phyloP scores from a whole-genome alignment of 768 basidiomycete species.

The Kwoniella mangroviensis region DNA sequence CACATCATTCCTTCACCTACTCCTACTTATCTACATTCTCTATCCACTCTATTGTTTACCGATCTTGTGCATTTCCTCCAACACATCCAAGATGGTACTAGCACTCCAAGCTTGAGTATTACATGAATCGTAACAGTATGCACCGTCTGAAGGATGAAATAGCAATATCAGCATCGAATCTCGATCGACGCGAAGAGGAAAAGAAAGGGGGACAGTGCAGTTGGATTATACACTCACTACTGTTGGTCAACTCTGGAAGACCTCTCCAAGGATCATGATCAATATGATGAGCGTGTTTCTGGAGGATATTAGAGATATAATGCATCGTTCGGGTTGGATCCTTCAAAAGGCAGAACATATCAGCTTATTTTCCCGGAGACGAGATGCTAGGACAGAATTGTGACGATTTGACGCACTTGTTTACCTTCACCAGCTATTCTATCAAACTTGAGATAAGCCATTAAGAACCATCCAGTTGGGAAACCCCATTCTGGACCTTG shows the following conservation, averaged over 20 bases:
- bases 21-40: neutral
- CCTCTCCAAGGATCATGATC: conserved; percentile 86
- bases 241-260: conserved; percentile 71
- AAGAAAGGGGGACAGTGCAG: no score
- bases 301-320: conserved; percentile 74
- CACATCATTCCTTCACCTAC: neutral
- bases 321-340: conserved; percentile 75
- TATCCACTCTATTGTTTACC: conserved; percentile 15
- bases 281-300: conserved; percentile 74
- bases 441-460: conserved; percentile 90
- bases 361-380: no score
- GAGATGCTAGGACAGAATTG: no score
- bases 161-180: neutral
- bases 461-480: conserved; percentile 93
- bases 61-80: conserved; percentile 70
- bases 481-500: conserved; percentile 94
- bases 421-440: conserved; percentile 69
- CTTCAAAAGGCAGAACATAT: no score
- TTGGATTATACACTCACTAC: no score
- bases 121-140: conserved; percentile 84
- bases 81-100: conserved; percentile 86
- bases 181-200: no score
- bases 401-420: conserved; percentile 62
- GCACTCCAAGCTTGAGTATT: conserved; percentile 95
- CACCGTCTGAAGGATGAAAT: conserved; percentile 64